A percentile compares a stretch with the other conserved stretches of the same genome.
Conservation (phyloP, 2,329 filamentous ascomycete genomes). For the Talaromyces verruculosus region DNA sequence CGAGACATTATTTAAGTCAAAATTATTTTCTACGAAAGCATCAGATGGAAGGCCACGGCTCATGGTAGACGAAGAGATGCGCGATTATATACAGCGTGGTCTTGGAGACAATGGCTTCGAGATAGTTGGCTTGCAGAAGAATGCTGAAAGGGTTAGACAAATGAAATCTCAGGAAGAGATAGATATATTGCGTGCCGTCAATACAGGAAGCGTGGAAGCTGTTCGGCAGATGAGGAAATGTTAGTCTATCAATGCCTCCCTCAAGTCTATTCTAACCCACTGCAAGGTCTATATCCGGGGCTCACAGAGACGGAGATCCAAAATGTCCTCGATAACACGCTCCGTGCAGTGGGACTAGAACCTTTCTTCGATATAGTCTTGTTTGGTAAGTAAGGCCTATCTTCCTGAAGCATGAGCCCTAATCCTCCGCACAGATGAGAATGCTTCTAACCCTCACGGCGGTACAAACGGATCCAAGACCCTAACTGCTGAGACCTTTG, state of each 20-base stretch:
- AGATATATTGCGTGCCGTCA: slow-evolving; percentile 60
- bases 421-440: slow-evolving; percentile 31
- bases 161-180: slow-evolving; percentile 58
- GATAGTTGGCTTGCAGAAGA: slow-evolving; percentile 55
- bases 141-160: slow-evolving; percentile 60
- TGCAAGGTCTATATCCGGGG: slow-evolving; percentile 54
- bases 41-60: slow-evolving; percentile 37
- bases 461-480: slow-evolving; percentile 49
- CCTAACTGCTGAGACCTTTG: slow-evolving; percentile 56
- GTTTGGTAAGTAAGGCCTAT: slow-evolving; percentile 44
- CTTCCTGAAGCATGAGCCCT: background rate
- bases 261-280: background rate
- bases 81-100: slow-evolving; percentile 62
- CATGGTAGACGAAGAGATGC: slow-evolving; percentile 66
- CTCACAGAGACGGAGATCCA: slow-evolving; percentile 61
- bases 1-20: slow-evolving; percentile 51
- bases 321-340: slow-evolving; percentile 55
- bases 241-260: background rate
- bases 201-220: slow-evolving; percentile 63
- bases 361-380: slow-evolving; percentile 65
- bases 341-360: slow-evolving; percentile 55
- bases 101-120: slow-evolving; percentile 55
- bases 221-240: slow-evolving; percentile 57
- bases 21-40: slow-evolving; percentile 35
- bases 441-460: slow-evolving; percentile 44